Conservation (phyloP, 2,329 filamentous ascomycete genomes). For the Xylariomycetidae sp. region DNA sequence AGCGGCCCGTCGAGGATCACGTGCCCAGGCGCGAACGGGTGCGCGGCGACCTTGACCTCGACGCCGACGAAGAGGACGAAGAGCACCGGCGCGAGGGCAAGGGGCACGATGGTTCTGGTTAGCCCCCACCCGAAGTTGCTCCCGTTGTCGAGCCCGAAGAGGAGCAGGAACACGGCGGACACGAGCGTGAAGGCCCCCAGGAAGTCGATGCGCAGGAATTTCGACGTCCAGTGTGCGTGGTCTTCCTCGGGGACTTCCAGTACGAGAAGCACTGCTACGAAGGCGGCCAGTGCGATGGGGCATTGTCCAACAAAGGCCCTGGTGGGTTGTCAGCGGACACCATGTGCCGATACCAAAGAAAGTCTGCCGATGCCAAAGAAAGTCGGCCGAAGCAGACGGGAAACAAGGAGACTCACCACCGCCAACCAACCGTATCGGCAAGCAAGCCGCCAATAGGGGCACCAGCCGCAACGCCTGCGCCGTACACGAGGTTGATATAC, state of each 20-base stretch:
- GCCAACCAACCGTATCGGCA: slow-evolving; percentile 29
- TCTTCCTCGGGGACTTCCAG: slow-evolving; percentile 56
- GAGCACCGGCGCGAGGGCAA: slow-evolving; percentile 49
- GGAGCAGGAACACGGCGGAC: slow-evolving; percentile 56
- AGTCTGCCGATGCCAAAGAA: background rate
- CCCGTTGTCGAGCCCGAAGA: slow-evolving; percentile 66
- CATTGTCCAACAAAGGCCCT: slow-evolving; percentile 68
- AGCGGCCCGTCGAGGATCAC: slow-evolving; percentile 64
- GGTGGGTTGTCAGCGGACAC: slow-evolving; percentile 4
- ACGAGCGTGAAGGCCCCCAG: slow-evolving; percentile 63
- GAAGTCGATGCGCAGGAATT: slow-evolving; percentile 66
- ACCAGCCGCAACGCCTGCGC: slow-evolving; percentile 28
- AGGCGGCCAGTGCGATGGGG: slow-evolving; percentile 61
- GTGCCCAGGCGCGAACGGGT: slow-evolving; percentile 70
- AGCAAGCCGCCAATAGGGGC: slow-evolving; percentile 27
- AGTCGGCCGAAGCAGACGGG: background rate
- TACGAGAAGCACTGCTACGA: slow-evolving; percentile 55
- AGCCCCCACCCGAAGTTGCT: slow-evolving; percentile 65
- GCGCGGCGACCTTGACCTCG: slow-evolving; percentile 59
- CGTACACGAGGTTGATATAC: slow-evolving; percentile 28
- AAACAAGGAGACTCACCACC: slow-evolving; percentile 33
- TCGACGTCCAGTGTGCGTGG: slow-evolving; percentile 56
- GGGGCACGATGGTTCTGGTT: slow-evolving; percentile 49
- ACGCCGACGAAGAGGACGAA: slow-evolving; percentile 63
- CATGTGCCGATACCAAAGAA: background rate